phyloP scores from a whole-genome alignment of 2,329 filamentous ascomycete genomes.

The Thielaviopsis punctulata region DNA sequence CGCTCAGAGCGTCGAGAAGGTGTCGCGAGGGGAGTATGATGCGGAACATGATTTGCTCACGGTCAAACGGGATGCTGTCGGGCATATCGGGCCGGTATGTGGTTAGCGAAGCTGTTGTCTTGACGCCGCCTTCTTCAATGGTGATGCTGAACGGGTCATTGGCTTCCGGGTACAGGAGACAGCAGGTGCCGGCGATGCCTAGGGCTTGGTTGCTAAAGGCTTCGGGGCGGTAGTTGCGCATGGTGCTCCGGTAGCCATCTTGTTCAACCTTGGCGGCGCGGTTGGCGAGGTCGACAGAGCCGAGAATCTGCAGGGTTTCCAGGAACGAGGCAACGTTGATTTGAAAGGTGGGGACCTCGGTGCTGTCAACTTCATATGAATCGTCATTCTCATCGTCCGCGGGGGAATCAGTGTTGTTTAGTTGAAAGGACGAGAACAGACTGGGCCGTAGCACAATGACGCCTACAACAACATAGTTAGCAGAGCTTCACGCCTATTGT shows the following conservation, averaged over 20 bases:
- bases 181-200: constrained; percentile 72
- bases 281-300: constrained; percentile 52
- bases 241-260: constrained; percentile 43
- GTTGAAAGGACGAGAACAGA: constrained; percentile 73
- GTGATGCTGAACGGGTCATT: constrained; percentile 72
- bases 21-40: constrained; percentile 77
- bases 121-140: constrained; percentile 71
- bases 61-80: constrained; percentile 77
- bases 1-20: constrained; percentile 54
- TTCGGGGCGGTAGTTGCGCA: constrained; percentile 45
- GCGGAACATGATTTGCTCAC: constrained; percentile 67
- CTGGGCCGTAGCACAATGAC: constrained; percentile 68
- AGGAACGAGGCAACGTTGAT: constrained; percentile 75
- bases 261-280: constrained; percentile 40
- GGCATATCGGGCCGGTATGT: constrained; percentile 65
- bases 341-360: constrained; percentile 54
- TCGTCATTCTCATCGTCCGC: constrained; percentile 24
- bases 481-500: not conserved
- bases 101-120: constrained; percentile 74
- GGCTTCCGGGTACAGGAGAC: constrained; percentile 55
- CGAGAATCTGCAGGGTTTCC: constrained; percentile 91
- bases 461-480: constrained; percentile 16
- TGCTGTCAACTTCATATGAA: constrained; percentile 11
- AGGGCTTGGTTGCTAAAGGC: constrained; percentile 73
- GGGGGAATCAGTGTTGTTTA: constrained; percentile 31